Evolutionary conservation across 2,329 filamentous ascomycete genomes (phyloP), one percentile per base, ranked within the genome.

Genomic region (Ophiostoma novo-ulmi): DNA sequence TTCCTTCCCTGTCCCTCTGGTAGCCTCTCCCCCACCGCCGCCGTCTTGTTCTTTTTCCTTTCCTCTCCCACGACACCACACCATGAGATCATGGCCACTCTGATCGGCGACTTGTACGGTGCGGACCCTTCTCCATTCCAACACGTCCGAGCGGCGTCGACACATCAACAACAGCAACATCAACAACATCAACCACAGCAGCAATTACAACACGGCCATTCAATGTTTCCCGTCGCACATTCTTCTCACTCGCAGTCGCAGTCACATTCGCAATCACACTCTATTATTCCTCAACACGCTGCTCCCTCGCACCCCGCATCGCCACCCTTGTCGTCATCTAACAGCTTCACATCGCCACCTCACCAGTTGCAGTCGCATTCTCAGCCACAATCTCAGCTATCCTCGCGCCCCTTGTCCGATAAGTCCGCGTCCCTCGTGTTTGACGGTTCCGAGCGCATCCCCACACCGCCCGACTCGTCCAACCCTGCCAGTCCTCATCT

Each of bases 71-170:
- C 26, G 14, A 35, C 17, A 7, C 35, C 22, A n/a, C 41, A 72
- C 39, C 44, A 72, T 72, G 77, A 82, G 82, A 84, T 80, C 81
- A 89, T 89, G 87, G 87, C 87, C 77, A 83, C 87, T 80, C 79
- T 89, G 80, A 85, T 89, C 76, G 85, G 86, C 79, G 92, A 94
- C 83, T 89, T 72, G 68, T 66, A 89, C 82, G 88, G 89, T 81
- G 86, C 91, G 80, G 89, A 92, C 81, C 84, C 89, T 76, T 85
- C 87, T 76, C 86, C 88, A 81, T 89, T 90, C 81, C 87, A 67
- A 22, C 36, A 65, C 63, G 36, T 39, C 63, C 63, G 36, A 39
- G 63, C 63, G 63, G 63, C 63, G 36, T 39, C 63, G 36, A 65
- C 63, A 88, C 83, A 69, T 38, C 66, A 64, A 58, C 74, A 79